phyloP scores from a whole-genome alignment of 1,284 basidiomycete species.

The Prillingera fragicola region DNA sequence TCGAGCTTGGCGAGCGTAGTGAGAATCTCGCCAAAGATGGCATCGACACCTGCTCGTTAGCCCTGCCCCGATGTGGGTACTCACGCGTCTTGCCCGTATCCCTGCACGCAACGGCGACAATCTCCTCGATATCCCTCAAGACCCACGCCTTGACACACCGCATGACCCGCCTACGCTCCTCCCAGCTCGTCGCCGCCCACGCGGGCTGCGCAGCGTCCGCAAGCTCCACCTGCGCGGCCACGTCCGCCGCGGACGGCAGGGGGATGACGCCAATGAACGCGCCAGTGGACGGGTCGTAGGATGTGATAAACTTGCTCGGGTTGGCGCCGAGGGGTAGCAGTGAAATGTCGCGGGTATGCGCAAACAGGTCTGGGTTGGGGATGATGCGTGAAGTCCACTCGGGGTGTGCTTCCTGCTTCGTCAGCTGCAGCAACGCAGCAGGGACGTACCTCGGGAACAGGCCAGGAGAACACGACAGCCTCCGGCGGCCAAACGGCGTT shows the following conservation, averaged over 20 bases:
- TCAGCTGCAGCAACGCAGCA: background rate
- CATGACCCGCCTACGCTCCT: slow-evolving; percentile 70
- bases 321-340: slow-evolving; percentile 30
- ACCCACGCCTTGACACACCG: slow-evolving; percentile 85
- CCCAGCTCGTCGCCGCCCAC: slow-evolving; percentile 70
- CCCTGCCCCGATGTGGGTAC: slow-evolving; percentile 35
- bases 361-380: slow-evolving; percentile 23
- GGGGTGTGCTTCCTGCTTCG: slow-evolving; percentile 19
- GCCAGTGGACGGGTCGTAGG: slow-evolving; percentile 84
- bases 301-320: slow-evolving; percentile 68
- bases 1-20: slow-evolving; percentile 84
- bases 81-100: slow-evolving; percentile 94
- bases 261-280: slow-evolving; percentile 50
- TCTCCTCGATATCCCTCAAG: slow-evolving; percentile 65
- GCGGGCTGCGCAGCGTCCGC: slow-evolving; percentile 63
- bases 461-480: slow-evolving; percentile 61
- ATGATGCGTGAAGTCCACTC: slow-evolving; percentile 30
- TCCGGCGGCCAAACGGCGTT: slow-evolving; percentile 31
- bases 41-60: slow-evolving; percentile 66
- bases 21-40: slow-evolving; percentile 80
- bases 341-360: slow-evolving; percentile 25
- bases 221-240: slow-evolving; percentile 61
- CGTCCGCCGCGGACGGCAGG: slow-evolving; percentile 63
- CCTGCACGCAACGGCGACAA: slow-evolving; percentile 82
- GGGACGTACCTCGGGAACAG: slow-evolving; percentile 56